A percentile compares a stretch with the other conserved stretches of the same genome.
Evolutionary conservation across 176 grass and related monocot species (phyloP).

Genomic region (Neostapfia colusana): DNA sequence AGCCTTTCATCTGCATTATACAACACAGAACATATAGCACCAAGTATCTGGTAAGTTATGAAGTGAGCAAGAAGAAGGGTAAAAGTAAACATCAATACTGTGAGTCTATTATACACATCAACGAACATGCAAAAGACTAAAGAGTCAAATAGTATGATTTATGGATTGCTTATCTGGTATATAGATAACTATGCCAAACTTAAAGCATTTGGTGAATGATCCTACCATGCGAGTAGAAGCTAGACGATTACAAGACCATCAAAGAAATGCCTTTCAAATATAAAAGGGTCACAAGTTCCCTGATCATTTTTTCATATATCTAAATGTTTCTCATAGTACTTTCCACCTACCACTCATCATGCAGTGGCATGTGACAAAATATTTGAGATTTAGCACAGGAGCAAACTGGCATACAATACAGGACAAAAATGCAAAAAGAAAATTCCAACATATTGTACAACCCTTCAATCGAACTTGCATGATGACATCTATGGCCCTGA

Average conservation of each 20-base stretch:
- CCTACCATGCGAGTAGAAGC: constrained; percentile 8
- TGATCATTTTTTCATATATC: neutral
- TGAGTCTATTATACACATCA: constrained; percentile 22
- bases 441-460: neutral
- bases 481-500: constrained; percentile 3
- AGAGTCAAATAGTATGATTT: constrained; percentile 15
- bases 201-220: neutral
- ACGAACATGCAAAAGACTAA: constrained; percentile 1
- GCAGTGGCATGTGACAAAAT: neutral
- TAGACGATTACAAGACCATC: constrained; percentile 2
- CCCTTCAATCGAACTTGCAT: neutral
- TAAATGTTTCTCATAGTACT: neutral
- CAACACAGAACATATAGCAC: constrained; percentile 32
- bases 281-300: neutral
- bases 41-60: constrained; percentile 32
- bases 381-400: neutral
- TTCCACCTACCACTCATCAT: constrained; percentile 12
- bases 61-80: neutral
- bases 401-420: neutral
- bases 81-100: neutral
- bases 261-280: constrained; percentile 10
- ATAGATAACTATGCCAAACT: constrained; percentile 13
- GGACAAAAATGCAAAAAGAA: neutral
- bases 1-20: constrained; percentile 90
- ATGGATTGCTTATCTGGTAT: constrained; percentile 3